Evolutionary conservation across 202 grass and related monocot genomes (phyloP), one percentile per base, ranked within the genome.

Genomic region (Carex arenaria): DNA sequence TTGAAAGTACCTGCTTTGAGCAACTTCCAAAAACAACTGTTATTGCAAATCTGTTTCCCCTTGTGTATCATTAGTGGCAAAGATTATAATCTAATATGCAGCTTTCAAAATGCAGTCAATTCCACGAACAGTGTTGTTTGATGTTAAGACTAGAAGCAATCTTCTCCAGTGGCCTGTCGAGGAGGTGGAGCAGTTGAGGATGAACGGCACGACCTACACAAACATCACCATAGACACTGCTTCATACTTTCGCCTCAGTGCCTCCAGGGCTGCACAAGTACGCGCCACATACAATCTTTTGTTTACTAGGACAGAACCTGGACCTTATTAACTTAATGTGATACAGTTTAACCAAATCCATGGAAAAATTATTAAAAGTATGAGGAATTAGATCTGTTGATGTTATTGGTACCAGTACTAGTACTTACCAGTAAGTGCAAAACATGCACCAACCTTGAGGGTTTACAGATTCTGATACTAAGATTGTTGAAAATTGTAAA

Each of bases 131-230:
- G 95, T 97, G 31, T 83, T 91, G n/a, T 89, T 97, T 7, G 95
- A 97, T 70, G 67, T 84, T 10, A 94, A 94, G 85, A 94, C 95
- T 0, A 64, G 74, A 38, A 81, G 61, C 82, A 91, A 94, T 85
- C 87, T 97, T 10, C 69, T 97, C 4, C 94, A 97, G 45, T 97
- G 94, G 94, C 92, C 92, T 13, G 92, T 94, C 0, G 65, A 86
- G 18, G 94, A 97, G 77, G 55, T 93, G 4, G 92, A 94, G 64
- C 85, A 83, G 34, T 82, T 97, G 38, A 87, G 95, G 20, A 71
- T 42, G 15, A 93, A 89, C 73, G 71, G 92, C 73, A 88, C 85
- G 7, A 66, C 87, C 45, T 70, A 91, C 11, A 69, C 70, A 11
- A 64, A 82, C 75, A 43, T 97, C 88, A 94, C 82, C 55, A 71